Evolutionary conservation across 257 asterid genomes (phyloP).

Genomic region (Nicotiana noctiflora): DNA sequence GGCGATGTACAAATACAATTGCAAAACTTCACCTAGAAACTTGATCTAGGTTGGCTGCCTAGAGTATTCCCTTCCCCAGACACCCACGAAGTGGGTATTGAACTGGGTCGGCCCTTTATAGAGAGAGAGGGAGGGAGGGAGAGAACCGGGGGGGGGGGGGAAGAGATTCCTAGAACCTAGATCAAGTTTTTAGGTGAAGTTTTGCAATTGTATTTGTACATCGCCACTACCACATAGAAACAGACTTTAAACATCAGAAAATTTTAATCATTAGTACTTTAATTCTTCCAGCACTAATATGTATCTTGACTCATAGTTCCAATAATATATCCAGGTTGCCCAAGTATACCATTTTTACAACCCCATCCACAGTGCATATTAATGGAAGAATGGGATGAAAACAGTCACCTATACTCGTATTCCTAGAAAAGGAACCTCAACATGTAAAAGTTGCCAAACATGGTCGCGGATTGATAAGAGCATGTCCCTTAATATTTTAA

Average conservation of each 20-base stretch:
- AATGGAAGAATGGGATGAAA: neutral
- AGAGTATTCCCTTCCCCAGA: too few relatives aligned
- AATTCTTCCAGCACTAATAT: neutral
- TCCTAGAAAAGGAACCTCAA: neutral
- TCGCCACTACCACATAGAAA: neutral
- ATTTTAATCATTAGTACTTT: neutral
- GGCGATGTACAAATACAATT: neutral
- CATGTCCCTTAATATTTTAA: neutral
- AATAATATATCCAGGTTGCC: neutral
- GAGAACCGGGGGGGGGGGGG: too few relatives aligned
- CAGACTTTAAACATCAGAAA: neutral
- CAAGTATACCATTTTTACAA: neutral
- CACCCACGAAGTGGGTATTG: too few relatives aligned
- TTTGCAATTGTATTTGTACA: neutral
- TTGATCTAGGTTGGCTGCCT: neutral
- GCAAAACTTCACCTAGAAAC: neutral
- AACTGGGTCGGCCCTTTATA: too few relatives aligned
- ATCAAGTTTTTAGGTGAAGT: neutral
- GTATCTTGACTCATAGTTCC: neutral
- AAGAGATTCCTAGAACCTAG: too few relatives aligned
- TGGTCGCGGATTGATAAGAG: neutral
- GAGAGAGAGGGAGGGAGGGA: too few relatives aligned
- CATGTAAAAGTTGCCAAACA: neutral
- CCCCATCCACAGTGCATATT: neutral
- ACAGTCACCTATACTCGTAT: neutral